Percentiles rank a stretch among this genome's conserved stretches.
Evolutionary conservation across 73 alveolate species (phyloP).

Genomic region (Blepharisma japonicum): DNA sequence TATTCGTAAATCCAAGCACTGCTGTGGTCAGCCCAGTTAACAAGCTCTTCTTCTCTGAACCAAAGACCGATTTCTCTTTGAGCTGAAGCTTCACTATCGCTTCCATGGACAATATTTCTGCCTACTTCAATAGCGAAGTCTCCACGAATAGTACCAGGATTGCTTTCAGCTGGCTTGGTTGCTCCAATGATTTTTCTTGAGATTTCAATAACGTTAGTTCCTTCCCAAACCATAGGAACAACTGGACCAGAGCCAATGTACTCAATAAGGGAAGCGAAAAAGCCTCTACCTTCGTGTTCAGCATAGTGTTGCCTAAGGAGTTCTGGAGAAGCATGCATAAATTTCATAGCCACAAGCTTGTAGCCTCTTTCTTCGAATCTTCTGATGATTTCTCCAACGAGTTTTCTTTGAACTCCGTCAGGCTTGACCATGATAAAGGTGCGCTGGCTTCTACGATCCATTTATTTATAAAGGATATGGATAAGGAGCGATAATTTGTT

Average conservation of each 20-base stretch:
- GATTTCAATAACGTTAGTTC: conserved; percentile 84
- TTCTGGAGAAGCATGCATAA: conserved; percentile 75
- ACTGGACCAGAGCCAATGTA: conserved; percentile 97
- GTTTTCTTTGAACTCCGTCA: conserved; percentile 98
- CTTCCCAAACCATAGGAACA: conserved; percentile 99
- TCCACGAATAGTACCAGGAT: conserved; percentile 99
- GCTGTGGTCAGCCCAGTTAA: conserved; percentile 74
- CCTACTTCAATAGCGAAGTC: conserved; percentile 95
- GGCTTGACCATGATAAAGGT: conserved; percentile 98
- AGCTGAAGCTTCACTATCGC: conserved; percentile 93
- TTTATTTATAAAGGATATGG: neutral
- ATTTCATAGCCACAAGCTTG: conserved; percentile 91
- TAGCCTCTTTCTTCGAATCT: conserved; percentile 96
- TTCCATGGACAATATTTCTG: conserved; percentile 95
- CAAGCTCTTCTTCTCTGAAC: conserved; percentile 91
- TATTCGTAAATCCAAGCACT: conserved; percentile 93
- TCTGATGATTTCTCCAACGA: conserved; percentile 89
- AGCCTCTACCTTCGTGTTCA: conserved; percentile 87
- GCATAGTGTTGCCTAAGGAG: conserved; percentile 91
- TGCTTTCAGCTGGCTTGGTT: conserved; percentile 91
- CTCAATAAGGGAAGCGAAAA: conserved; percentile 87
- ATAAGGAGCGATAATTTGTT: too few relatives aligned
- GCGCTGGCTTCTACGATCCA: conserved; percentile 66
- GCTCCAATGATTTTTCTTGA: conserved; percentile 95
- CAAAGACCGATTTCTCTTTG: conserved; percentile 92